phyloP scores from a whole-genome alignment of 2,329 filamentous ascomycete genomes.

The Fonsecaea multimorphosa region DNA sequence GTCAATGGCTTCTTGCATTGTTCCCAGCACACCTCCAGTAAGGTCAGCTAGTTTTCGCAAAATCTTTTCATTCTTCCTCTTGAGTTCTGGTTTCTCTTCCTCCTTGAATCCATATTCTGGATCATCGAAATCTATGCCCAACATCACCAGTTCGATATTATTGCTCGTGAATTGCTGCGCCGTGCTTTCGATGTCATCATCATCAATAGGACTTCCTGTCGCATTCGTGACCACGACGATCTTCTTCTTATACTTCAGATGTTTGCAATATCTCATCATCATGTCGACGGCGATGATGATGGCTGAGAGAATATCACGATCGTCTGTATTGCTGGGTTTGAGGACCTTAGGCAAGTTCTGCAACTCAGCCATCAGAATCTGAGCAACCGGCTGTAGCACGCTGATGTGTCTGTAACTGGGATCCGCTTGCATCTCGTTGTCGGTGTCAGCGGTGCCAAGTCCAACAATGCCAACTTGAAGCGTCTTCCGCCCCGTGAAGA shows the following conservation, averaged over 20 bases:
- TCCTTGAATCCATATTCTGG: constrained; percentile 88
- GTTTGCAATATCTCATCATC: constrained; percentile 79
- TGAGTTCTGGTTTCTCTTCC: constrained; percentile 75
- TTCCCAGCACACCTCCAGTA: constrained; percentile 76
- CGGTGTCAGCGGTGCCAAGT: constrained; percentile 77
- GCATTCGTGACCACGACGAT: constrained; percentile 89
- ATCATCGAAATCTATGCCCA: constrained; percentile 96
- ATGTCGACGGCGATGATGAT: constrained; percentile 85
- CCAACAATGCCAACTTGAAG: constrained; percentile 79
- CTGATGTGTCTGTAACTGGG: constrained; percentile 82
- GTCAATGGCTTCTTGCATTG: constrained; percentile 81
- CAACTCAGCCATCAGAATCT: constrained; percentile 73
- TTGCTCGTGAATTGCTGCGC: constrained; percentile 64
- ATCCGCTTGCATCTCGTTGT: constrained; percentile 71
- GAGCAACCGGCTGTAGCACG: constrained; percentile 68
- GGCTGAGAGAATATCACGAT: constrained; percentile 84
- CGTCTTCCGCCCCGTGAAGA: constrained; percentile 75
- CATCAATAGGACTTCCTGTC: constrained; percentile 69
- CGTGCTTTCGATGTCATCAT: constrained; percentile 64
- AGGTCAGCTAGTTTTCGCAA: constrained; percentile 69
- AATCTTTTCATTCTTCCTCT: constrained; percentile 75
- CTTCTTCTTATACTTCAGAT: constrained; percentile 78
- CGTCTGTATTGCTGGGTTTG: constrained; percentile 68
- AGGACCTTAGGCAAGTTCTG: constrained; percentile 68
- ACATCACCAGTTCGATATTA: constrained; percentile 76